Conservation (phyloP, 2,329 filamentous ascomycete species). For the Hypoxylon sp. region DNA sequence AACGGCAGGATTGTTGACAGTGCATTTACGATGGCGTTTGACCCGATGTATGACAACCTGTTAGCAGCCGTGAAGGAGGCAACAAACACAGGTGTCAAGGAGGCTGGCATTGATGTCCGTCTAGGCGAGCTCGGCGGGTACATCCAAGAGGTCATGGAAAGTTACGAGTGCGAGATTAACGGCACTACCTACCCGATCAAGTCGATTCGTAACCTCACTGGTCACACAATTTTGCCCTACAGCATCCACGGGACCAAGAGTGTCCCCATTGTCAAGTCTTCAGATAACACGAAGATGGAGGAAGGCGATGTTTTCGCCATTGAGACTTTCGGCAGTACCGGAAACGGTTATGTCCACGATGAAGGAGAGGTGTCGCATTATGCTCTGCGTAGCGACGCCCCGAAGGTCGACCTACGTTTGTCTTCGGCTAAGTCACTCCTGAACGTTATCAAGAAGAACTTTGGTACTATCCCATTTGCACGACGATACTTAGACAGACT, state of each 20-base stretch:
- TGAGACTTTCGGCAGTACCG: slow-evolving; percentile 95
- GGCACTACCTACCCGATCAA: slow-evolving; percentile 85
- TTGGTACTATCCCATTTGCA: slow-evolving; percentile 92
- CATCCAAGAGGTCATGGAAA: slow-evolving; percentile 94
- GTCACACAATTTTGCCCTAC: slow-evolving; percentile 90
- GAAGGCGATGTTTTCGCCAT: slow-evolving; percentile 96
- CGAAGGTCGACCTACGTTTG: slow-evolving; percentile 80
- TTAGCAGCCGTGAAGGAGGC: slow-evolving; percentile 81
- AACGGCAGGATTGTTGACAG: slow-evolving; percentile 86
- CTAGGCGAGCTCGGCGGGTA: slow-evolving; percentile 86
- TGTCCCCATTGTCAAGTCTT: slow-evolving; percentile 91
- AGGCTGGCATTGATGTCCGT: slow-evolving; percentile 92
- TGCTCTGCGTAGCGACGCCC: slow-evolving; percentile 79
- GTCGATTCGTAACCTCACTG: slow-evolving; percentile 87
- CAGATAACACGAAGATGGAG: slow-evolving; percentile 95
- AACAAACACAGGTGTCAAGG: slow-evolving; percentile 88
- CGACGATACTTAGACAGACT: slow-evolving; percentile 90
- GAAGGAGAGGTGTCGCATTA: slow-evolving; percentile 95
- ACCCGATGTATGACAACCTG: slow-evolving; percentile 81
- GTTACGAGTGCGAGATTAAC: slow-evolving; percentile 88
- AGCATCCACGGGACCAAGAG: slow-evolving; percentile 94
- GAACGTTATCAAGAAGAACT: slow-evolving; percentile 95
- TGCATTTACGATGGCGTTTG: slow-evolving; percentile 84
- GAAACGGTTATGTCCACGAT: slow-evolving; percentile 88
- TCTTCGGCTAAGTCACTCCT: slow-evolving; percentile 88